These are phyloP conservation scores for Spergularia azorica DNA, from an alignment of 179 eudicot species.

Conservation along the genomic window DNA sequence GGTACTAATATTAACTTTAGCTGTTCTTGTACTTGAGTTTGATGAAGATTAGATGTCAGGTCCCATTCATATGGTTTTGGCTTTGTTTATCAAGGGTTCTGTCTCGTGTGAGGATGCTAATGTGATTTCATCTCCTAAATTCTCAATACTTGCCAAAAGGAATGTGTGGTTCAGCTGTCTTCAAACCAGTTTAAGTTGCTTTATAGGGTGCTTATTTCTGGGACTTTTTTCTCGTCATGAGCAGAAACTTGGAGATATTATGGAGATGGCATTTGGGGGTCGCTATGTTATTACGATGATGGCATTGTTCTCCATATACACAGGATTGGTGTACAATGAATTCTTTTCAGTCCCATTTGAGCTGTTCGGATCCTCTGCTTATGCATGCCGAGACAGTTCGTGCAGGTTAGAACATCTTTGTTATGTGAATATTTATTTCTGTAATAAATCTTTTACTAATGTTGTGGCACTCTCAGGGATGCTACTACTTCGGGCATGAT, in stretches of 20 bases:
- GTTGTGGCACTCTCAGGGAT: constrained; percentile 49
- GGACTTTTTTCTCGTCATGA: constrained; percentile 29
- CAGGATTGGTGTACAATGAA: constrained; percentile 80
- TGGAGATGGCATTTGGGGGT: constrained; percentile 99
- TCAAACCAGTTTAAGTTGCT: neutral
- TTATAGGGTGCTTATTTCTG: constrained; percentile 9
- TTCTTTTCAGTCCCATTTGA: constrained; percentile 87
- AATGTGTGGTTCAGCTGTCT: neutral
- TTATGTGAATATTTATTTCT: constrained; percentile 2
- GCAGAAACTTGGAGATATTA: constrained; percentile 98
- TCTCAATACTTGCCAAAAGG: neutral
- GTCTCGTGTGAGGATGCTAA: neutral
- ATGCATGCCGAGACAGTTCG: constrained; percentile 69
- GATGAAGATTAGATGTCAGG: neutral
- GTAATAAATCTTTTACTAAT: neutral
- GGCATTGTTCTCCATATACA: constrained; percentile 86
- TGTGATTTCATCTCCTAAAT: neutral
- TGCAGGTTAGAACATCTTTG: constrained; percentile 53
- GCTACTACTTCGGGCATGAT: constrained; percentile 66
- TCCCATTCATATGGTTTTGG: neutral
- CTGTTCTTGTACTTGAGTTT: constrained; percentile 4
- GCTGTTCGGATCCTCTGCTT: constrained; percentile 77
- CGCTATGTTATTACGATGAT: constrained; percentile 83
- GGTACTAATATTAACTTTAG: neutral
- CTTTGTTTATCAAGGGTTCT: neutral